Base-by-base conservation (phyloP, 176 grass and related monocot species). In the Dendrocalamus sinicus region DNA sequence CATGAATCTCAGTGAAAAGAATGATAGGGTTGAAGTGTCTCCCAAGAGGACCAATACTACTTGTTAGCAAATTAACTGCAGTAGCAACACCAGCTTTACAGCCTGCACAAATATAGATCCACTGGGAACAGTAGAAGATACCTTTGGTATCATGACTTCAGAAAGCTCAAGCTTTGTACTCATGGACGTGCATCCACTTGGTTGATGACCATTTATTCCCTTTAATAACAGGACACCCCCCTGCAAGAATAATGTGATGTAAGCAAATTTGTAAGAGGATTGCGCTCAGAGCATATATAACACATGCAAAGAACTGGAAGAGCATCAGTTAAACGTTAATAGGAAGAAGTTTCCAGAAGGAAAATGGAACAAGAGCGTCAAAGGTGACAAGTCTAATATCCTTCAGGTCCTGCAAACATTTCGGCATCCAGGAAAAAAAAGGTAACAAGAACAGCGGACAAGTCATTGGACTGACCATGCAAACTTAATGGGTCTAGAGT, bases 131-230 rank as follows among this genome's bases (percentile, higher is more conserved):
- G 40, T n/a, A 19, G 16, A 92, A 68, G 41, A 85, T 78, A 92
- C 87, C 83, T 86, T 72, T 39, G 22, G 60, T 23, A 67, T 13
- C 15, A 15, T 48, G 53, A 16, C 53, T 76, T 68, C 65, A 46
- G 2, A 86, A 70, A 59, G 24, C 61, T 93, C 67, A 95, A 78
- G 66, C 59, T 85, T 94, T 95, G 78, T 94, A 94, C 80, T 95
- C 96, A 11, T 88, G 80, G 63, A 94, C 39, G 54, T 90, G 93
- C 75, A 98, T 92, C 96, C 96, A 98, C 83, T 98, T 98, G 54
- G 93, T 95, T 81, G 88, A 93, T 13, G 96, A 98, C 96, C 96
- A 98, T 83, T 98, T 98, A 79, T 98, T 98, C 75, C 96, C 96
- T 81, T 30, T 91, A 82, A 98, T 89, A 72, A 98, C 90, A 73